Percentiles rank a stretch among this genome's conserved stretches.
These are phyloP conservation scores for Anisogramma anomala DNA, from an alignment of 2,329 filamentous ascomycete genomes.

Conservation along the genomic window DNA sequence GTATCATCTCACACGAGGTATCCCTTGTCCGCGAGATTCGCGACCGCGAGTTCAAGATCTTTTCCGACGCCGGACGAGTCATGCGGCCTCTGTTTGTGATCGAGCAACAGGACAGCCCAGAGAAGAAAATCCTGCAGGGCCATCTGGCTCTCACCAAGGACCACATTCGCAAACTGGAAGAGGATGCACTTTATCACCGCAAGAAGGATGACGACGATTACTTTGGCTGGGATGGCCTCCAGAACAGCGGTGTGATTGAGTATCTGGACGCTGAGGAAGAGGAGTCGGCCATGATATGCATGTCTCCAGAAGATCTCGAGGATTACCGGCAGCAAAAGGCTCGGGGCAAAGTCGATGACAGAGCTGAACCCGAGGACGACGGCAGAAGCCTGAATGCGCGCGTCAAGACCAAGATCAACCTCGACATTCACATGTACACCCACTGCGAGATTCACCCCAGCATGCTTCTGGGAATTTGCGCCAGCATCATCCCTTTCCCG, in stretches of 20 bases:
- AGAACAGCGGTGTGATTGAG: slow-evolving; percentile 77
- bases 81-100: slow-evolving; percentile 91
- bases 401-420: slow-evolving; percentile 78
- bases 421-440: slow-evolving; percentile 82
- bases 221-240: slow-evolving; percentile 81
- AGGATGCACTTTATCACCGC: slow-evolving; percentile 49
- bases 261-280: slow-evolving; percentile 98
- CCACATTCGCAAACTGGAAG: slow-evolving; percentile 63
- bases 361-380: slow-evolving; percentile 51
- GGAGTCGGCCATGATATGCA: slow-evolving; percentile 97
- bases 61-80: slow-evolving; percentile 91
- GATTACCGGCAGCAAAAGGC: slow-evolving; percentile 59
- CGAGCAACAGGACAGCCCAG: slow-evolving; percentile 70
- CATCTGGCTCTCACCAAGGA: slow-evolving; percentile 73
- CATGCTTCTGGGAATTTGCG: slow-evolving; percentile 97
- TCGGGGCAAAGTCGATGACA: slow-evolving; percentile 54
- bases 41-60: slow-evolving; percentile 96
- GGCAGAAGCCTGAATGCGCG: slow-evolving; percentile 66
- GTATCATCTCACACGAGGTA: slow-evolving; percentile 81
- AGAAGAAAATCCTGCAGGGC: slow-evolving; percentile 47
- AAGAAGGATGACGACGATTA: slow-evolving; percentile 48
- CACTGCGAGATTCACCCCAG: slow-evolving; percentile 99
- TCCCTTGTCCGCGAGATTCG: slow-evolving; percentile 93
- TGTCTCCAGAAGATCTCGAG: slow-evolving; percentile 93
- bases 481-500: slow-evolving; percentile 98